Evolutionary conservation across 768 basidiomycete genomes (phyloP).

Genomic region (Rhizopogon vulgaris): DNA sequence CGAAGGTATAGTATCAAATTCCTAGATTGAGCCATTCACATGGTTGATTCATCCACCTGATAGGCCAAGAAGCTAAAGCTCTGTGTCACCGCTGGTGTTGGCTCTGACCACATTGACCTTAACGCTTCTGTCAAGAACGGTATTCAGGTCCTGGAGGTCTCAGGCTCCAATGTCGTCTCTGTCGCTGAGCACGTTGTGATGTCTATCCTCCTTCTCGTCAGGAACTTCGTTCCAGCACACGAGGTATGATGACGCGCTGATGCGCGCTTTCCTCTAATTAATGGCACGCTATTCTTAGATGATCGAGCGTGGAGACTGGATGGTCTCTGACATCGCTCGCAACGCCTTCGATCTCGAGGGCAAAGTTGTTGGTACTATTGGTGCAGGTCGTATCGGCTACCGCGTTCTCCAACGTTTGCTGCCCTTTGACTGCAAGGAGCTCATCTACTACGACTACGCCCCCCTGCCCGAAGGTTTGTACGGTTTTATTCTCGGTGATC

Average conservation of each 20-base stretch:
- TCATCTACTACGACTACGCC: slow-evolving; percentile 85
- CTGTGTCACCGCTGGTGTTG: slow-evolving; percentile 87
- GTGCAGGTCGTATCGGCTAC: slow-evolving; percentile 79
- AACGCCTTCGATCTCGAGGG: slow-evolving; percentile 85
- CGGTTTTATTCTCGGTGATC: not conserved
- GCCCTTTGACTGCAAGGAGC: slow-evolving; percentile 86
- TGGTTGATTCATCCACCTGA: not conserved
- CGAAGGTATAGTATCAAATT: slow-evolving; percentile 41
- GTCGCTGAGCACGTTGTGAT: slow-evolving; percentile 90
- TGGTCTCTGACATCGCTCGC: slow-evolving; percentile 76
- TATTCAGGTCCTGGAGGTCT: slow-evolving; percentile 81
- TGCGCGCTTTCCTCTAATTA: not conserved
- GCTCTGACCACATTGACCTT: slow-evolving; percentile 87
- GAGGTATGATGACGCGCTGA: slow-evolving; percentile 42
- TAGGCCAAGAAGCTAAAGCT: slow-evolving; percentile 87
- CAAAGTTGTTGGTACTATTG: slow-evolving; percentile 90
- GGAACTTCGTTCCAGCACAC: slow-evolving; percentile 85
- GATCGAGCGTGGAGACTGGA: slow-evolving; percentile 83
- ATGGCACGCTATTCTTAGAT: slow-evolving; percentile 36
- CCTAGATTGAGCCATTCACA: slow-evolving; percentile 1
- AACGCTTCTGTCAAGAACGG: slow-evolving; percentile 77
- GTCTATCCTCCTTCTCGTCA: slow-evolving; percentile 85
- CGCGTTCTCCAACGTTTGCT: slow-evolving; percentile 74
- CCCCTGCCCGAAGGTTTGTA: slow-evolving; percentile 54
- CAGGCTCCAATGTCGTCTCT: slow-evolving; percentile 86